phyloP scores from a whole-genome alignment of 345 rosid genomes.

The Brassica juncea region DNA sequence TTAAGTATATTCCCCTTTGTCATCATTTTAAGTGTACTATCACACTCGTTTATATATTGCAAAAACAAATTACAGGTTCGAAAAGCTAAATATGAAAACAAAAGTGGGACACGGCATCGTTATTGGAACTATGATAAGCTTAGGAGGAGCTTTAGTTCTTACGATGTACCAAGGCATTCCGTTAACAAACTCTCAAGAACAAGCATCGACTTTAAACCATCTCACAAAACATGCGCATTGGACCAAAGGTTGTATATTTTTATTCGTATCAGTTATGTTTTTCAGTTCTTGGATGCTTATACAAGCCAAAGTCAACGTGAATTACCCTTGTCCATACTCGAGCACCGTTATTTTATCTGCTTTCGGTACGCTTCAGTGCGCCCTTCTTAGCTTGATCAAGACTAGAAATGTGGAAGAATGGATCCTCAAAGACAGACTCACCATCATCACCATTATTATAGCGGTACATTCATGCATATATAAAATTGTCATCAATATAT shows the following conservation, averaged over 20 bases:
- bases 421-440: slow-evolving; percentile 51
- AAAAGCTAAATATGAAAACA: slow-evolving; percentile 48
- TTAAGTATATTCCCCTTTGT: background rate
- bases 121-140: slow-evolving; percentile 52
- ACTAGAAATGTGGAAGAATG: slow-evolving; percentile 43
- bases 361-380: slow-evolving; percentile 60
- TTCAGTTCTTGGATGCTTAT: slow-evolving; percentile 60
- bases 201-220: slow-evolving; percentile 4
- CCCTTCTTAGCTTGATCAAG: slow-evolving; percentile 44
- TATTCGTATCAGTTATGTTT: slow-evolving; percentile 38
- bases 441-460: slow-evolving; percentile 43
- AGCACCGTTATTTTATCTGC: slow-evolving; percentile 59
- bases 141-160: slow-evolving; percentile 55
- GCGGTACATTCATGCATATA: slow-evolving; percentile 41
- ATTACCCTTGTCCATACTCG: slow-evolving; percentile 59
- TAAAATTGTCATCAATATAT: slow-evolving; percentile 22
- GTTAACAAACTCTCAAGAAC: slow-evolving; percentile 22
- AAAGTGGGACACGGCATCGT: slow-evolving; percentile 47
- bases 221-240: slow-evolving; percentile 42
- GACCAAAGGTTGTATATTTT: slow-evolving; percentile 49
- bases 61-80: slow-evolving; percentile 50
- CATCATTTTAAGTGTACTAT: background rate
- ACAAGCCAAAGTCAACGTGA: slow-evolving; percentile 54
- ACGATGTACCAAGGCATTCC: slow-evolving; percentile 56
- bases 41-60: background rate